Evolutionary conservation across 1,284 basidiomycete species (phyloP).

Genomic region (Waitea zeae): DNA sequence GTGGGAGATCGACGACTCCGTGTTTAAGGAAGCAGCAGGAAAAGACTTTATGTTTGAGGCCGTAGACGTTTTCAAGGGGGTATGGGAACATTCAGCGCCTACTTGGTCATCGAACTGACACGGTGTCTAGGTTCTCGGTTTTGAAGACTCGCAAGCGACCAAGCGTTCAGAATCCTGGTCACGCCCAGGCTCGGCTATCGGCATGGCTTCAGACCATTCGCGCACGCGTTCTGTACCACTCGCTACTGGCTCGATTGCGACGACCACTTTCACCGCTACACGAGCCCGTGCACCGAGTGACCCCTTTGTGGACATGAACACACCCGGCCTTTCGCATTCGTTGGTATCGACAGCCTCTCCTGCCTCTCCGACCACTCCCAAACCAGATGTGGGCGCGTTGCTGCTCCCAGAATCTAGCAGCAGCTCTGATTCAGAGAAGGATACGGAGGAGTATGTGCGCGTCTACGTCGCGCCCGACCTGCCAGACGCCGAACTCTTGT

Average conservation of each 20-base stretch:
- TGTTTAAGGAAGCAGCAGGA: constrained; percentile 69
- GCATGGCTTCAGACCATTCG: constrained; percentile 22
- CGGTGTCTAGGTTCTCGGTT: constrained; percentile 23
- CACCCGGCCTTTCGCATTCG: constrained; percentile 31
- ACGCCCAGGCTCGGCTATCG: constrained; percentile 15
- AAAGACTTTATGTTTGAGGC: constrained; percentile 76
- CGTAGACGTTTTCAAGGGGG: constrained; percentile 67
- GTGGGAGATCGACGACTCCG: constrained; percentile 73
- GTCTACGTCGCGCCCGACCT: constrained; percentile 58
- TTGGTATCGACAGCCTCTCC: constrained; percentile 30
- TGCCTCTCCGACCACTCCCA: constrained; percentile 27
- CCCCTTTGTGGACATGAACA: constrained; percentile 50
- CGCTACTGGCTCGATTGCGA: constrained; percentile 17
- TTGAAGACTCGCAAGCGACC: constrained; percentile 39
- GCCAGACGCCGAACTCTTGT: constrained; percentile 42
- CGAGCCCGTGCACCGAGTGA: constrained; percentile 60
- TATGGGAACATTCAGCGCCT: constrained; percentile 20
- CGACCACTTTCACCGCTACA: constrained; percentile 23
- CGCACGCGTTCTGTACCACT: constrained; percentile 39
- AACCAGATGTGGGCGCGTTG: constrained; percentile 5
- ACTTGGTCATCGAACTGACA: not conserved
- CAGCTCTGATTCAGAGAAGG: constrained; percentile 23
- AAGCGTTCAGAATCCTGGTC: constrained; percentile 20
- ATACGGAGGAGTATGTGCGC: constrained; percentile 38
- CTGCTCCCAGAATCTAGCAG: not conserved